These are phyloP conservation scores for Populus euphratica DNA, from an alignment of 345 rosid species.

Conservation along the genomic window DNA sequence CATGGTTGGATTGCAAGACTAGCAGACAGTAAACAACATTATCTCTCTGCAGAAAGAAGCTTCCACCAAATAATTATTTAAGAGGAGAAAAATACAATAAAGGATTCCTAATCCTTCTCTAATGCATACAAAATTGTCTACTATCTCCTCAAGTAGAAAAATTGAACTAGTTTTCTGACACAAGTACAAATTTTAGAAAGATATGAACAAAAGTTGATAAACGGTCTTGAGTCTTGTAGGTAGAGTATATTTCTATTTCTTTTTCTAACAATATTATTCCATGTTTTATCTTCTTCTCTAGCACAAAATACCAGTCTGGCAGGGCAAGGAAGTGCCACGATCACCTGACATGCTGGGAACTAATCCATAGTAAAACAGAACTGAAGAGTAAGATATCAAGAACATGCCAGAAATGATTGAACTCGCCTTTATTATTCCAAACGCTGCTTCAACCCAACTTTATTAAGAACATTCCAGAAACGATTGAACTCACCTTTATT, in stretches of 20 bases:
- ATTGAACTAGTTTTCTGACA: not conserved
- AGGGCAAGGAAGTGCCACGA: not conserved
- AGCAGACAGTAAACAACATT: not conserved
- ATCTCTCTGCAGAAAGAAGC: not conserved
- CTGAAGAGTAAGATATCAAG: not conserved
- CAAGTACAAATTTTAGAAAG: not conserved
- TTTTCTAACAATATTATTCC: not conserved
- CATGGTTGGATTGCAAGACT: not conserved
- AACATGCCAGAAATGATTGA: constrained; percentile 2
- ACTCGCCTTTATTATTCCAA: constrained; percentile 66
- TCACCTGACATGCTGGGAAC: not conserved
- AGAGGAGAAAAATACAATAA: not conserved
- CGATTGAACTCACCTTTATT: constrained; percentile 45
- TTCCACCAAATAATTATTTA: not conserved
- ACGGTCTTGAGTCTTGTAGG: not conserved
- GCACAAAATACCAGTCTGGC: not conserved
- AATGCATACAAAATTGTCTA: not conserved
- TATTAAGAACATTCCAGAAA: not conserved
- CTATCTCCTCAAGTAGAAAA: not conserved
- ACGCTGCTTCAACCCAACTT: constrained; percentile 69
- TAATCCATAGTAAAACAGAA: constrained; percentile 1
- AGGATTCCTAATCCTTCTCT: not conserved
- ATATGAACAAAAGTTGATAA: not conserved
- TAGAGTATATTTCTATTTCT: not conserved
- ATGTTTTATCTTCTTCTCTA: not conserved